Evolutionary conservation across 306 rosid genomes (phyloP).

Genomic region (Vigna hirtella): DNA sequence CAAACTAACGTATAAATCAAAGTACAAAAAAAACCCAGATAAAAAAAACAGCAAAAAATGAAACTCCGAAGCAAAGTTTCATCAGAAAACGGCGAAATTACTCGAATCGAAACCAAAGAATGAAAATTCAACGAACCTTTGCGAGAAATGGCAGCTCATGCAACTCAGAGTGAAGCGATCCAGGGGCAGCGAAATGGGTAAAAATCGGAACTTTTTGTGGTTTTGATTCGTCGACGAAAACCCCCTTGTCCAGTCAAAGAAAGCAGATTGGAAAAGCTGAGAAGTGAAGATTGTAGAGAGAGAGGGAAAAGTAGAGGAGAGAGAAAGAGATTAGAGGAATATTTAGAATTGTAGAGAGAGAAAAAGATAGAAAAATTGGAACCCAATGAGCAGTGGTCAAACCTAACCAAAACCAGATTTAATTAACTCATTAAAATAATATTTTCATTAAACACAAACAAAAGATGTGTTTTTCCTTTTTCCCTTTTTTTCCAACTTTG

Average conservation of each 20-base stretch:
- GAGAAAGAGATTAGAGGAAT: slow-evolving; percentile 40
- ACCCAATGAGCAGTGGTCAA: slow-evolving; percentile 86
- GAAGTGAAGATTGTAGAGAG: slow-evolving; percentile 56
- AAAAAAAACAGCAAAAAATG: neutral
- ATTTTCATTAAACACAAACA: slow-evolving; percentile 46
- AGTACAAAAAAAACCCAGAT: neutral
- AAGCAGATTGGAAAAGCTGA: slow-evolving; percentile 65
- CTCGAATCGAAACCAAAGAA: slow-evolving; percentile 15
- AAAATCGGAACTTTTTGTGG: slow-evolving; percentile 50
- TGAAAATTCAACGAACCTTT: slow-evolving; percentile 45
- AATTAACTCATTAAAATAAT: slow-evolving; percentile 51
- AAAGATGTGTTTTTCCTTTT: slow-evolving; percentile 37
- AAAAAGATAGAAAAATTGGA: slow-evolving; percentile 47
- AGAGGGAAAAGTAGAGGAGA: slow-evolving; percentile 38
- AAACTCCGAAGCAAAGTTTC: slow-evolving; percentile 38
- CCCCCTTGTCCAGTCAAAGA: slow-evolving; percentile 69
- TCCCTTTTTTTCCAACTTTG: slow-evolving; percentile 7
- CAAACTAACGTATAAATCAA: slow-evolving; percentile 22
- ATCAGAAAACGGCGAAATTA: slow-evolving; percentile 16
- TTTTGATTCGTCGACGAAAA: slow-evolving; percentile 54
- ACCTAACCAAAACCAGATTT: slow-evolving; percentile 69
- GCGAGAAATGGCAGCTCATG: slow-evolving; percentile 57
- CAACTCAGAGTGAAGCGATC: slow-evolving; percentile 48
- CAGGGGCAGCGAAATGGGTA: slow-evolving; percentile 41
- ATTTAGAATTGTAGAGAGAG: slow-evolving; percentile 44